Evolutionary conservation across 306 rosid genomes (phyloP).

Genomic region (Myrica gale): DNA sequence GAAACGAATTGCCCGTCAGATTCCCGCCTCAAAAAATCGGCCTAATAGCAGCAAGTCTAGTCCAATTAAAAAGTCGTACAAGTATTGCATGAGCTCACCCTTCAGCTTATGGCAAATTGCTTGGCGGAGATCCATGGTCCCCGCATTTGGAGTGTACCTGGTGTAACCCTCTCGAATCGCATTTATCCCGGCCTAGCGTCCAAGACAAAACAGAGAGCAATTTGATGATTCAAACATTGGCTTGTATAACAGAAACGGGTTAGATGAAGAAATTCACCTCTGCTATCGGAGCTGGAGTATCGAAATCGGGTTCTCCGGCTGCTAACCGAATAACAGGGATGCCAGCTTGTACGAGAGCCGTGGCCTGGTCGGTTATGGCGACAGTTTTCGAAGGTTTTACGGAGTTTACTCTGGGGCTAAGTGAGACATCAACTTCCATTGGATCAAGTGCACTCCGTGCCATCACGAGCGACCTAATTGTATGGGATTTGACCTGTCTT

Average conservation of each 20-base stretch:
- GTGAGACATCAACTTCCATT: conserved; percentile 48
- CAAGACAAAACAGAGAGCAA: not conserved
- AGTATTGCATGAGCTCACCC: conserved; percentile 43
- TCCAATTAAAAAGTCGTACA: no score
- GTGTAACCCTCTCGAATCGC: conserved; percentile 89
- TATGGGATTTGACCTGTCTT: conserved; percentile 14
- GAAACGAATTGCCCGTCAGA: conserved; percentile 1
- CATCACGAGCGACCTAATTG: conserved; percentile 26
- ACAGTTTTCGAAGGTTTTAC: conserved; percentile 82
- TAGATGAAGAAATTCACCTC: conserved; percentile 43
- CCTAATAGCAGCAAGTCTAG: not conserved
- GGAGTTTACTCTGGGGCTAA: conserved; percentile 85
- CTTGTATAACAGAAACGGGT: not conserved
- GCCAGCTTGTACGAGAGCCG: conserved; percentile 83
- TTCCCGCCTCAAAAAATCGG: not conserved
- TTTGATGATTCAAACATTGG: not conserved
- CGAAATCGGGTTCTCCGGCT: conserved; percentile 94
- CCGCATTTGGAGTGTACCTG: conserved; percentile 80
- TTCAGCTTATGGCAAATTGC: conserved; percentile 84
- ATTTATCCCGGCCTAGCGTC: conserved; percentile 73
- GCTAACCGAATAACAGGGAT: conserved; percentile 82
- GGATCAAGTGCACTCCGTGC: conserved; percentile 38
- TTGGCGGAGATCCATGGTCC: conserved; percentile 72
- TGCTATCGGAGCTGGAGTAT: conserved; percentile 65
- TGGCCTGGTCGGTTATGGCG: conserved; percentile 80